Evolutionary conservation across 306 rosid genomes (phyloP).

Genomic region (Betula pendula): DNA sequence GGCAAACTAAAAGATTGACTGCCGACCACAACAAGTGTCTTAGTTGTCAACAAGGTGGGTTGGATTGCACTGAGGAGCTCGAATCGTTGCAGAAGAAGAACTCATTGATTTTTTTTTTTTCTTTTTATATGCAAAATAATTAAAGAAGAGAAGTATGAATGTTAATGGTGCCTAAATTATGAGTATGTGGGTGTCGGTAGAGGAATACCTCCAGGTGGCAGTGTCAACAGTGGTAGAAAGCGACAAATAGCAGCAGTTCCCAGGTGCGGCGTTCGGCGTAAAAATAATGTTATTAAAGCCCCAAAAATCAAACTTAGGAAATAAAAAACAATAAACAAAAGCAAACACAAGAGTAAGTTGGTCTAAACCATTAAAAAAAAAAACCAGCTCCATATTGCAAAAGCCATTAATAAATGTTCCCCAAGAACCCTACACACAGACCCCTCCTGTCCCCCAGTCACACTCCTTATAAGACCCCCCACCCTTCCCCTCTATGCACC

Average conservation of each 20-base stretch:
- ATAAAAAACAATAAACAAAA: background rate
- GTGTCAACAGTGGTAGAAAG: slow-evolving; percentile 36
- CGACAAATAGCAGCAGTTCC: slow-evolving; percentile 75
- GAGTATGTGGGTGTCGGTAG: slow-evolving; percentile 35
- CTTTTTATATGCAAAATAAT: background rate
- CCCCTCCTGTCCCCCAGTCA: slow-evolving; percentile 65
- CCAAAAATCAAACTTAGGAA: slow-evolving; percentile 29
- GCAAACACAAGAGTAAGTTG: background rate
- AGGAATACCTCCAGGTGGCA: slow-evolving; percentile 45
- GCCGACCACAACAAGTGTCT: too few relatives aligned
- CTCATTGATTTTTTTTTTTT: background rate
- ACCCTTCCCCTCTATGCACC: slow-evolving; percentile 32
- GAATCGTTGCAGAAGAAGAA: too few relatives aligned
- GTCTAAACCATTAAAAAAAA: slow-evolving; percentile 12
- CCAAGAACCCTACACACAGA: slow-evolving; percentile 57
- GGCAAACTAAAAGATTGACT: too few relatives aligned
- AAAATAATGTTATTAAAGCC: slow-evolving; percentile 29
- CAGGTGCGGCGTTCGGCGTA: slow-evolving; percentile 99
- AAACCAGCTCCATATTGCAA: slow-evolving; percentile 34
- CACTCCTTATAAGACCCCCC: slow-evolving; percentile 40
- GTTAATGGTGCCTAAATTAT: slow-evolving; percentile 19
- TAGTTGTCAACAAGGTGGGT: too few relatives aligned
- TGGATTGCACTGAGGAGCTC: too few relatives aligned
- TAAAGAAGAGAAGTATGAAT: background rate
- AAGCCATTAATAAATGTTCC: slow-evolving; percentile 65